Evolutionary conservation across 768 basidiomycete species (phyloP).

Genomic region (Tubosaeta sp.): DNA sequence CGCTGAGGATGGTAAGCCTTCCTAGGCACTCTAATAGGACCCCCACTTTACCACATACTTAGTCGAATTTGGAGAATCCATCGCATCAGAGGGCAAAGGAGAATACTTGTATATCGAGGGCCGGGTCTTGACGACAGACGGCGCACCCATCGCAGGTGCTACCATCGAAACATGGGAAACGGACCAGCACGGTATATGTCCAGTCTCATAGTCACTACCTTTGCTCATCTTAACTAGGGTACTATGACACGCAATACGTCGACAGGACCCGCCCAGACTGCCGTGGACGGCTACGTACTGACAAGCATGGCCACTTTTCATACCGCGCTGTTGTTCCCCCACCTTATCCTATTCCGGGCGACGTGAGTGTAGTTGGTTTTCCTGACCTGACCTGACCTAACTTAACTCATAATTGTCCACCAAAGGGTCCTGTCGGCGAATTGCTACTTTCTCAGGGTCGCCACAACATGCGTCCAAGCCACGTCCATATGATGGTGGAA

Average conservation of each 20-base stretch:
- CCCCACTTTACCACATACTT: neutral
- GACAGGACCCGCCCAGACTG: slow-evolving; percentile 62
- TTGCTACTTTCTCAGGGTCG: slow-evolving; percentile 54
- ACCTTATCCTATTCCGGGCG: slow-evolving; percentile 73
- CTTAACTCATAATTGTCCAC: slow-evolving; percentile 5
- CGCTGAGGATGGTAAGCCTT: slow-evolving; percentile 57
- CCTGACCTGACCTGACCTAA: slow-evolving; percentile 2
- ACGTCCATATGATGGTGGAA: slow-evolving; percentile 70
- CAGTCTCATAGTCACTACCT: slow-evolving; percentile 31
- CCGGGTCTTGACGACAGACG: slow-evolving; percentile 51
- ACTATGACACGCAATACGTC: slow-evolving; percentile 50
- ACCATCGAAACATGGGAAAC: slow-evolving; percentile 84
- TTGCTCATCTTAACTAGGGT: slow-evolving; percentile 7
- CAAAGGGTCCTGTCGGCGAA: slow-evolving; percentile 65
- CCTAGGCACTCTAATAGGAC: neutral
- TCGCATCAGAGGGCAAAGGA: slow-evolving; percentile 85
- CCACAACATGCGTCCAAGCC: slow-evolving; percentile 77
- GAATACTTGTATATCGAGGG: slow-evolving; percentile 82
- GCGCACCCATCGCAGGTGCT: slow-evolving; percentile 61
- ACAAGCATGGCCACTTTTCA: slow-evolving; percentile 59
- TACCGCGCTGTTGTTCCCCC: slow-evolving; percentile 69
- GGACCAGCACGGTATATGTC: slow-evolving; percentile 49
- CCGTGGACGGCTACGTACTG: slow-evolving; percentile 58
- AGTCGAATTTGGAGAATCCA: slow-evolving; percentile 70
- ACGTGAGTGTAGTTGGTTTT: slow-evolving; percentile 36